Percentiles rank a stretch among this genome's conserved stretches.
Conservation (phyloP, 257 asterid genomes). For the Jaltomata sinuosa region DNA sequence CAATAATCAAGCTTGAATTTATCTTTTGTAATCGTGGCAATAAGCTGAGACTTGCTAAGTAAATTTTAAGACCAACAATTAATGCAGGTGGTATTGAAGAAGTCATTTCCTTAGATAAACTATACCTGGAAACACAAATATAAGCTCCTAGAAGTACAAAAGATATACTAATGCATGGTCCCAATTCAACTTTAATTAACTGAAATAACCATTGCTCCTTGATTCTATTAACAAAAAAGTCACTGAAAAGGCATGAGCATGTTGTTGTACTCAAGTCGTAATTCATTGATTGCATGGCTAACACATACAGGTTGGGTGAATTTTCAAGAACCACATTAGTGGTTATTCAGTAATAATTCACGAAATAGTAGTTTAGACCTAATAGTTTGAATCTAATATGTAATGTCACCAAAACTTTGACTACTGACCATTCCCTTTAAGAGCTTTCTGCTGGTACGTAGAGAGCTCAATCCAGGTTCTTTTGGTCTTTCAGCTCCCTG, state of each 20-base stretch:
- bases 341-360: not conserved
- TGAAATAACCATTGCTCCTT: not conserved
- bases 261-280: not conserved
- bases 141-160: not conserved
- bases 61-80: not conserved
- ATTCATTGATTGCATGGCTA: not conserved
- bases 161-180: not conserved
- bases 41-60: not conserved
- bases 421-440: constrained; percentile 79
- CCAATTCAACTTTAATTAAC: not conserved
- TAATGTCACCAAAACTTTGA: not conserved
- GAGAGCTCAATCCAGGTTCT: constrained; percentile 71
- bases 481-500: constrained; percentile 83
- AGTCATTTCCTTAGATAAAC: not conserved
- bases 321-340: not conserved
- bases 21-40: not conserved
- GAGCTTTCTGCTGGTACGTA: constrained; percentile 87
- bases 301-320: not conserved
- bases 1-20: not conserved
- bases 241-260: not conserved
- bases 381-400: not conserved
- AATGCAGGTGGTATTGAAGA: not conserved
- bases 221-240: not conserved
- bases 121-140: not conserved
- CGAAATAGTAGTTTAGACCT: not conserved